A percentile compares a stretch with the other conserved stretches of the same genome.
Evolutionary conservation across 2,329 filamentous ascomycete genomes (phyloP).

Genomic region (Diatrype stigma): DNA sequence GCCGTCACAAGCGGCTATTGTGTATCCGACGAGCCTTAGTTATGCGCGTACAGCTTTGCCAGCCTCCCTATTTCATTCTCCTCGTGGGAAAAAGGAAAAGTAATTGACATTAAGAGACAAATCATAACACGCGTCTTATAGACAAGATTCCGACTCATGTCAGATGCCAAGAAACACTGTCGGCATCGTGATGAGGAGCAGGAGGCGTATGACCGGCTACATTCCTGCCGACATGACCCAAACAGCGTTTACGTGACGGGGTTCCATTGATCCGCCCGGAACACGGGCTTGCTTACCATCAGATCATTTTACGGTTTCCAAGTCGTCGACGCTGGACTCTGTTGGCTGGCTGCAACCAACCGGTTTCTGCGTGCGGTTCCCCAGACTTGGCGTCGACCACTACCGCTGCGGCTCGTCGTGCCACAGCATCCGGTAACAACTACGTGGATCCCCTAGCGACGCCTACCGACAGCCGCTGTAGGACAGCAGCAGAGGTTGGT

Average conservation of each 20-base stretch:
- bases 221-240: neutral
- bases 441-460: neutral
- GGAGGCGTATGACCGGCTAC: too few relatives aligned
- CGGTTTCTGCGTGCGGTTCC: neutral
- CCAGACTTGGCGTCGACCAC: neutral
- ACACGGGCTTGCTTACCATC: neutral
- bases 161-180: too few relatives aligned
- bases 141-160: too few relatives aligned
- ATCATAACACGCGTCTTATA: too few relatives aligned
- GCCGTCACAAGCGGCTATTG: too few relatives aligned
- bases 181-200: too few relatives aligned
- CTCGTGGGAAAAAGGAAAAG: too few relatives aligned
- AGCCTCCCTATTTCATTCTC: too few relatives aligned
- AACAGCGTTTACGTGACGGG: neutral
- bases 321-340: neutral
- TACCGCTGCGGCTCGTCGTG: neutral
- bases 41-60: too few relatives aligned
- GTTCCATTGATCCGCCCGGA: neutral
- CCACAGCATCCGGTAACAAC: neutral
- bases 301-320: constrained; percentile 1
- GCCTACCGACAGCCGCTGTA: neutral
- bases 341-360: neutral
- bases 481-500: too few relatives aligned
- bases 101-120: too few relatives aligned
- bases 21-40: too few relatives aligned